Evolutionary conservation across 257 asterid genomes (phyloP).

Genomic region (Nicotiana paniculata): DNA sequence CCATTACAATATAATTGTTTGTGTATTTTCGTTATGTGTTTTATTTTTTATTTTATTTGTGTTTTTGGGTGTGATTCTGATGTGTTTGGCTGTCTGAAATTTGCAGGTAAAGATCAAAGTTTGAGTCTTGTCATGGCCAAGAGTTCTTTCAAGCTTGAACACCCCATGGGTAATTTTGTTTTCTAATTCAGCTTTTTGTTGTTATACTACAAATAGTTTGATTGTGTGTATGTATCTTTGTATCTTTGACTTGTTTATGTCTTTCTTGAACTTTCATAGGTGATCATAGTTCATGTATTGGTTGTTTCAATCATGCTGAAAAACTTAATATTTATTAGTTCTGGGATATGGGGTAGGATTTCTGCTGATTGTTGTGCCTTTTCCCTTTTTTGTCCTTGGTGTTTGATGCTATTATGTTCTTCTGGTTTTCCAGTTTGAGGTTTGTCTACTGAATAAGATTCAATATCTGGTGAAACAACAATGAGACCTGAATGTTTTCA

Average conservation of each 20-base stretch:
- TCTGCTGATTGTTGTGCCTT: not conserved
- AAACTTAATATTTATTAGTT: not conserved
- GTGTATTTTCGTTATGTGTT: not conserved
- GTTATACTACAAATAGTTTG: not conserved
- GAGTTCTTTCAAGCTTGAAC: conserved; percentile 44
- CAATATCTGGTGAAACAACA: not conserved
- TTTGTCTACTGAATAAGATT: not conserved
- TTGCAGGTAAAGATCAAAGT: conserved; percentile 31
- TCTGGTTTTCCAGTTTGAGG: not conserved
- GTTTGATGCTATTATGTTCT: not conserved
- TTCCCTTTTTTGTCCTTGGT: not conserved
- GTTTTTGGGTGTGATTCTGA: conserved; percentile 9
- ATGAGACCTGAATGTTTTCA: not conserved
- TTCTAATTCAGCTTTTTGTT: not conserved
- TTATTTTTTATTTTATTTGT: too few species aligned
- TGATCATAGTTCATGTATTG: not conserved
- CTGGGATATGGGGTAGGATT: not conserved
- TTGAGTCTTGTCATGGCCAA: conserved; percentile 39
- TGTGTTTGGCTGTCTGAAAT: conserved; percentile 33
- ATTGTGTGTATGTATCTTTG: not conserved
- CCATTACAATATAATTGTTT: not conserved
- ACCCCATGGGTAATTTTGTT: conserved; percentile 39
- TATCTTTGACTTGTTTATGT: not conserved
- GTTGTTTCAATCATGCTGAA: not conserved
- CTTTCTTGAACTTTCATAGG: not conserved